Conservation (phyloP, 768 basidiomycete genomes). For the Lactarius trivialis region DNA sequence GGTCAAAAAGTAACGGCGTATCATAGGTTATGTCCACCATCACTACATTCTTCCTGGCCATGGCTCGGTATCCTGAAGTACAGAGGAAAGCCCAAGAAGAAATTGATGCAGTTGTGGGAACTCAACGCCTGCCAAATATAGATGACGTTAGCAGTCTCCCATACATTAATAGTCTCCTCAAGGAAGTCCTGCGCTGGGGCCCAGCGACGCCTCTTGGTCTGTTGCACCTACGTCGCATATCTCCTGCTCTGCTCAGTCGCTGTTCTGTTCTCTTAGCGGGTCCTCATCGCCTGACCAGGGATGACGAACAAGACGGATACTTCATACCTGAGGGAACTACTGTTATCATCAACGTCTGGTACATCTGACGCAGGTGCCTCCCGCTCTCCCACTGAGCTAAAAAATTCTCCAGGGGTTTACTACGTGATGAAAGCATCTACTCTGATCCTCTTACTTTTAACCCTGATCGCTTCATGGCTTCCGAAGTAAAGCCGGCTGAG, state of each 20-base stretch:
- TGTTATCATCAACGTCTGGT: slow-evolving; percentile 18
- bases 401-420: slow-evolving; percentile 24
- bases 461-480: slow-evolving; percentile 29
- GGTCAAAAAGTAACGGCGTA: neutral
- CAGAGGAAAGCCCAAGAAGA: slow-evolving; percentile 27
- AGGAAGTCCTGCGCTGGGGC: slow-evolving; percentile 23
- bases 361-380: neutral
- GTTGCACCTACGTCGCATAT: neutral
- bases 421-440: slow-evolving; percentile 32
- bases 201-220: slow-evolving; percentile 8
- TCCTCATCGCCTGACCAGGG: slow-evolving; percentile 5
- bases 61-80: slow-evolving; percentile 17
- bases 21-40: slow-evolving; percentile 4
- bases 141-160: slow-evolving; percentile 26
- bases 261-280: neutral
- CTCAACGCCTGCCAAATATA: slow-evolving; percentile 24
- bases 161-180: slow-evolving; percentile 28
- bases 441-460: slow-evolving; percentile 31
- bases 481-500: slow-evolving; percentile 24
- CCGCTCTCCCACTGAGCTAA: neutral
- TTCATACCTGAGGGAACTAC: slow-evolving; percentile 22
- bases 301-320: slow-evolving; percentile 20
- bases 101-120: slow-evolving; percentile 27
- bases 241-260: neutral
- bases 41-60: slow-evolving; percentile 19